Evolutionary conservation across 768 basidiomycete genomes (phyloP).

Genomic region (Mycena albidolilacea): DNA sequence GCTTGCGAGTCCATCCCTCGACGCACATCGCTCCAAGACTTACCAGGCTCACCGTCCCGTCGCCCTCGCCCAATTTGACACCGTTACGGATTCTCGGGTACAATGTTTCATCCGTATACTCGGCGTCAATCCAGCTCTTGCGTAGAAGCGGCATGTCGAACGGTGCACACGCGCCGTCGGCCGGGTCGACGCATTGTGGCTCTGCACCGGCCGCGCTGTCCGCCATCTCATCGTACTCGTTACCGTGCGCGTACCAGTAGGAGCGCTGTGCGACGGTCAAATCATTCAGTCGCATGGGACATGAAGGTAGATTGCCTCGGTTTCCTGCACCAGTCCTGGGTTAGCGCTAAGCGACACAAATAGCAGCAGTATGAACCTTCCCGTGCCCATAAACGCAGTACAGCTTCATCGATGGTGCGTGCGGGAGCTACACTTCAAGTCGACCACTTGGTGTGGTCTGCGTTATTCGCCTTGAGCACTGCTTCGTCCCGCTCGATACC

Average conservation of each 20-base stretch:
- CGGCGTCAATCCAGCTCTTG: conserved; percentile 88
- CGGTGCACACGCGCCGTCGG: conserved; percentile 57
- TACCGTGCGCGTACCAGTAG: conserved; percentile 84
- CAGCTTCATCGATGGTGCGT: conserved; percentile 93
- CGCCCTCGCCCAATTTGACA: conserved; percentile 95
- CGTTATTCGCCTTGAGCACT: conserved; percentile 68
- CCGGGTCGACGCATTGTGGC: conserved; percentile 61
- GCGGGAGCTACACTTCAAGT: conserved; percentile 90
- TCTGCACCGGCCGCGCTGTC: conserved; percentile 54
- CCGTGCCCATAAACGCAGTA: conserved; percentile 96
- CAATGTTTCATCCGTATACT: conserved; percentile 76
- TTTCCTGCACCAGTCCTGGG: conserved; percentile 60
- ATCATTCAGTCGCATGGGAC: background rate
- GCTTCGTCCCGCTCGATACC: conserved; percentile 87
- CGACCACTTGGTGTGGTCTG: conserved; percentile 89
- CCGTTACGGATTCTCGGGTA: conserved; percentile 82
- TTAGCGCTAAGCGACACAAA: background rate
- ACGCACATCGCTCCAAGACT: conserved; percentile 96
- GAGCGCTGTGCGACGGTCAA: conserved; percentile 68
- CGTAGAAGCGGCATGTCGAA: conserved; percentile 71
- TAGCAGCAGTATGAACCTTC: conserved; percentile 57
- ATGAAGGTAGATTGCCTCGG: conserved; percentile 70
- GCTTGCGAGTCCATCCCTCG: conserved; percentile 65
- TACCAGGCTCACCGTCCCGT: conserved; percentile 91
- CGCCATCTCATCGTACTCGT: conserved; percentile 72